Conservation (phyloP, 495 filamentous ascomycete species). For the Trichocladium antarcticum region DNA sequence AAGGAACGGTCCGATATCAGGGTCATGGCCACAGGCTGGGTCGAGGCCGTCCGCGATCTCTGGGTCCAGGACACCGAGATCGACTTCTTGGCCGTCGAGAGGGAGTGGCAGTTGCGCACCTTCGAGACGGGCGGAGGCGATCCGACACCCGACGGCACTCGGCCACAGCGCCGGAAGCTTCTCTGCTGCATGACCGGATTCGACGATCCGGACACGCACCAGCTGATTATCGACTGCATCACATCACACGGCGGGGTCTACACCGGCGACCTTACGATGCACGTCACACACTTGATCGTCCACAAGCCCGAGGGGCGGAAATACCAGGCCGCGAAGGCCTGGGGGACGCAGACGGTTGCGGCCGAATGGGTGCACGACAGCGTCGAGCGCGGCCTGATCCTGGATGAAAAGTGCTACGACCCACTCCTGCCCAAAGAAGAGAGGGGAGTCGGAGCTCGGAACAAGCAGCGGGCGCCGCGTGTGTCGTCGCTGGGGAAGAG, state of each 20-base stretch:
- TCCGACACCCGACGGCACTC: conserved; percentile 13
- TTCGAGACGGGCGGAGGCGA: conserved; percentile 34
- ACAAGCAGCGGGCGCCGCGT: conserved; percentile 35
- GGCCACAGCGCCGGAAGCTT: conserved; percentile 37
- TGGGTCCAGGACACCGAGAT: conserved; percentile 79
- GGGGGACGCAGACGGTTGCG: conserved; percentile 66
- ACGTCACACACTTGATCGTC: conserved; percentile 81
- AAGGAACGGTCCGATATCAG: conserved; percentile 75
- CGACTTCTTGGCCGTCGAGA: conserved; percentile 52
- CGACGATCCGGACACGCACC: conserved; percentile 61
- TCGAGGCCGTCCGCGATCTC: conserved; percentile 65
- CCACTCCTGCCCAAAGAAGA: conserved; percentile 54
- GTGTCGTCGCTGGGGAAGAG: conserved; percentile 31
- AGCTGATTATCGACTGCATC: conserved; percentile 50
- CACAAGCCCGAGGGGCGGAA: conserved; percentile 70
- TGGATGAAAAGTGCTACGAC: conserved; percentile 76
- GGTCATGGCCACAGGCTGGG: conserved; percentile 67
- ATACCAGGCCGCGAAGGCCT: conserved; percentile 70
- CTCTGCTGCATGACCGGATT: conserved; percentile 86
- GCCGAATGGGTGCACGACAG: conserved; percentile 81
- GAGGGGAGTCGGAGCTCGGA: conserved; percentile 73
- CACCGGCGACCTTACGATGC: conserved; percentile 70
- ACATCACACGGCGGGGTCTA: conserved; percentile 65
- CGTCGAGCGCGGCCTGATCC: conserved; percentile 79
- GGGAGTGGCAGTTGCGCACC: conserved; percentile 31